A percentile compares a stretch with the other conserved stretches of the same genome.
Conservation (phyloP, 768 basidiomycete species). For the Leccinum longicurvipes region DNA sequence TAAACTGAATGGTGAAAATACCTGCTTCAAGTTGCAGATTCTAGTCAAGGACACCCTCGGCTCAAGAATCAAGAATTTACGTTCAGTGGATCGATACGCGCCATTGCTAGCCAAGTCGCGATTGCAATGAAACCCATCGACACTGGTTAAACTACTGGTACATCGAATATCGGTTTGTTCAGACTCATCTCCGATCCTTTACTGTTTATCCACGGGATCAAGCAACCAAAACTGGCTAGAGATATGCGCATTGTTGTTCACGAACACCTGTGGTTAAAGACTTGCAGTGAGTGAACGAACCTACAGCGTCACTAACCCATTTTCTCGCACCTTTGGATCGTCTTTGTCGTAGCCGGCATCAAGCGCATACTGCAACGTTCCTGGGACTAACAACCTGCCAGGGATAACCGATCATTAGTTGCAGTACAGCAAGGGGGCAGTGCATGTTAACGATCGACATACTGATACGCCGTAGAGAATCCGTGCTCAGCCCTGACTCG, state of each 20-base stretch:
- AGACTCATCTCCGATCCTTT: not conserved
- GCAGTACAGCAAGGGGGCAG: not conserved
- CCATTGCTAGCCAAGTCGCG: no score
- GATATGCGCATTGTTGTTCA: slow-evolving; percentile 1
- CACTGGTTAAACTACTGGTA: not conserved
- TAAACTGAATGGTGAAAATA: not conserved
- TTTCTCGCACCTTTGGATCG: not conserved
- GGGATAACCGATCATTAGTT: not conserved
- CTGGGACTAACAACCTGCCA: not conserved
- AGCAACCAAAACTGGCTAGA: not conserved
- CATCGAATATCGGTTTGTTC: not conserved
- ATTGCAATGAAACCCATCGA: not conserved
- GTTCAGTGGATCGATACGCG: not conserved
- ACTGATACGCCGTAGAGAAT: not conserved
- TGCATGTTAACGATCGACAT: not conserved
- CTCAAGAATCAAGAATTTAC: no score
- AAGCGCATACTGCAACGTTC: not conserved
- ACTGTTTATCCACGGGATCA: not conserved
- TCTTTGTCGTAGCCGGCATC: not conserved
- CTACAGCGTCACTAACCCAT: not conserved
- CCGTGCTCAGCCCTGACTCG: not conserved
- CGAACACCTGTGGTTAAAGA: not conserved
- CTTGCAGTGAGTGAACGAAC: not conserved
- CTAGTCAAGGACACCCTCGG: not conserved
- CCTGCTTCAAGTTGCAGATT: not conserved